Conservation (phyloP, 331 rosid species). For the Erythrophleum ivorense region DNA sequence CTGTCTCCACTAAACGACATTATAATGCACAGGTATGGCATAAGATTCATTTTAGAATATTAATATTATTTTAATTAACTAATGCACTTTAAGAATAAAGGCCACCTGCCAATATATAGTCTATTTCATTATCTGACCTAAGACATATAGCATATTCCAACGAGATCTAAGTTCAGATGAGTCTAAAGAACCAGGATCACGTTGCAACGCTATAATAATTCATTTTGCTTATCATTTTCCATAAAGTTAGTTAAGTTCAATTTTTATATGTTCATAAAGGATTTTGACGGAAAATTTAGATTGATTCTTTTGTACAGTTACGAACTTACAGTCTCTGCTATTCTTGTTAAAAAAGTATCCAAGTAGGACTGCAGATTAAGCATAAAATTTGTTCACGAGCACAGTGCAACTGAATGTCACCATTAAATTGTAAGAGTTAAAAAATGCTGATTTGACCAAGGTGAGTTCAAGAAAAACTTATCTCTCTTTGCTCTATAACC, state of each 20-base stretch:
- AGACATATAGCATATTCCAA: not conserved
- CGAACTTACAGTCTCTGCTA: not conserved
- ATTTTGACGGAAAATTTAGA: not conserved
- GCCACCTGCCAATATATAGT: not conserved
- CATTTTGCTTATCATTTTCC: not conserved
- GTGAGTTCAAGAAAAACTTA: no score
- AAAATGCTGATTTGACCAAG: no score
- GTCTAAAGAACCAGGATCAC: not conserved
- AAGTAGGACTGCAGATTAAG: not conserved
- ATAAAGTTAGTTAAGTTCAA: not conserved
- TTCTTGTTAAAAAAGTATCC: no score
- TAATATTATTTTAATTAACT: not conserved
- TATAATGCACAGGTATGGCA: constrained; percentile 26
- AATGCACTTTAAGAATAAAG: not conserved
- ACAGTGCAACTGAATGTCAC: no score
- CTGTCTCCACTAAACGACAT: constrained; percentile 1
- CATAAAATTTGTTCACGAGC: no score
- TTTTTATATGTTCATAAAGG: not conserved
- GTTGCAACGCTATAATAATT: not conserved
- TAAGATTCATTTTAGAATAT: constrained; percentile 25
- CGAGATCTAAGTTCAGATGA: not conserved
- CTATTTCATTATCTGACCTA: not conserved
- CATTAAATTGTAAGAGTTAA: no score
- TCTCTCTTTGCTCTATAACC: no score
- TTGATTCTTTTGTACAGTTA: not conserved